A percentile compares a stretch with the other conserved stretches of the same genome.
Evolutionary conservation across 805 yeast genomes (phyloP).

Genomic region (Candida odintsovae): DNA sequence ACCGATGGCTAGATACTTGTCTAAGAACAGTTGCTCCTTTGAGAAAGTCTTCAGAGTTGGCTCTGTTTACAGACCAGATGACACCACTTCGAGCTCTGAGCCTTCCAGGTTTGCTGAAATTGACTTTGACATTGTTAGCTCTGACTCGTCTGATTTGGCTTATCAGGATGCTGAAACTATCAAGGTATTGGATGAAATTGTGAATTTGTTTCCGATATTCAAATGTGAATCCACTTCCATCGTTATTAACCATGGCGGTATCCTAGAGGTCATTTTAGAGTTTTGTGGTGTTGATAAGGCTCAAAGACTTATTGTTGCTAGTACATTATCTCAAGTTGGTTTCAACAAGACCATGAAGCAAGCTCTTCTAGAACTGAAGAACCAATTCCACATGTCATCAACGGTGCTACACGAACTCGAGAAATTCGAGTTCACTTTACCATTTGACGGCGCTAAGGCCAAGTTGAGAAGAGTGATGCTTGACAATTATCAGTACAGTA

Average conservation of each 20-base stretch:
- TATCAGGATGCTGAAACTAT: slow-evolving; percentile 85
- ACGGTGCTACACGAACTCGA: slow-evolving; percentile 79
- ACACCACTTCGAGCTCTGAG: slow-evolving; percentile 51
- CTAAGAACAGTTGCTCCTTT: slow-evolving; percentile 49
- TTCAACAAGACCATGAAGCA: slow-evolving; percentile 60
- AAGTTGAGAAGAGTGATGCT: slow-evolving; percentile 66
- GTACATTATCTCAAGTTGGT: slow-evolving; percentile 72
- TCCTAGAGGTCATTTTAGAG: slow-evolving; percentile 71
- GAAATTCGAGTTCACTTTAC: slow-evolving; percentile 69
- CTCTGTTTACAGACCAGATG: slow-evolving; percentile 71
- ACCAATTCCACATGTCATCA: slow-evolving; percentile 70
- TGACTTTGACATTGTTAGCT: slow-evolving; percentile 70
- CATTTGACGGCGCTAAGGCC: slow-evolving; percentile 56
- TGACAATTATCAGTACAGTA: slow-evolving; percentile 58
- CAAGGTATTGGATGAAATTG: slow-evolving; percentile 72
- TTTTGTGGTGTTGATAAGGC: slow-evolving; percentile 77
- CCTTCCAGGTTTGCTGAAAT: slow-evolving; percentile 77
- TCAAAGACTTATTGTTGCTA: slow-evolving; percentile 61
- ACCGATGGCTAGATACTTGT: slow-evolving; percentile 82
- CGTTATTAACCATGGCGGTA: slow-evolving; percentile 74
- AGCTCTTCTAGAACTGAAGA: slow-evolving; percentile 45
- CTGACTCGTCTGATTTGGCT: slow-evolving; percentile 39
- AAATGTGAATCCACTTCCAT: slow-evolving; percentile 49
- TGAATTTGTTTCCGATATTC: slow-evolving; percentile 62
- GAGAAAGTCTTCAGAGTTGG: slow-evolving; percentile 70